Percentiles rank a stretch among this genome's conserved stretches.
These are phyloP conservation scores for Poa pratensis DNA, from an alignment of 176 grass and related monocot species.

Conservation along the genomic window DNA sequence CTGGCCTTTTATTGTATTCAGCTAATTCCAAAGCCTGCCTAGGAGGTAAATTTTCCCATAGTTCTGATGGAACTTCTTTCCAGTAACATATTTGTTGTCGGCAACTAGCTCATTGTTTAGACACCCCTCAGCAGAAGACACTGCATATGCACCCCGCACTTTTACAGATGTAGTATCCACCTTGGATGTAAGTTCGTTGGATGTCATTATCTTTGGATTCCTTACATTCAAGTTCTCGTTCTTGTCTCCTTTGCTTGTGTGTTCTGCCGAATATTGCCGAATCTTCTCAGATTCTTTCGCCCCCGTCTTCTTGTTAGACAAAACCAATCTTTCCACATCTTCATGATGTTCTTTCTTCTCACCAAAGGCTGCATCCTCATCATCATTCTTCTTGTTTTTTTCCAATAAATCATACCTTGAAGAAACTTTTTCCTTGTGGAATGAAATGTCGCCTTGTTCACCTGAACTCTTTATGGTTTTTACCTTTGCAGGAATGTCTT, in stretches of 20 bases:
- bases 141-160: not conserved
- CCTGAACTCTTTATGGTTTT: constrained; percentile 31
- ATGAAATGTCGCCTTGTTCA: constrained; percentile 24
- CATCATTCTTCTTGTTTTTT: constrained; percentile 30
- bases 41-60: constrained; percentile 36
- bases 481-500: constrained; percentile 43
- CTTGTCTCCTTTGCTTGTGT: not conserved
- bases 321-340: constrained; percentile 45
- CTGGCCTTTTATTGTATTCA: constrained; percentile 41
- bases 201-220: constrained; percentile 31
- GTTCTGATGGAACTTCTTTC: constrained; percentile 51
- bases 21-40: constrained; percentile 33
- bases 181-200: constrained; percentile 15
- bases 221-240: constrained; percentile 38
- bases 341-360: constrained; percentile 43
- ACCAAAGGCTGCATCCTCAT: constrained; percentile 16
- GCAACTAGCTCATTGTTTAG: constrained; percentile 33
- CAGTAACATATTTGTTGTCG: constrained; percentile 39
- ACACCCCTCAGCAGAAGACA: constrained; percentile 25
- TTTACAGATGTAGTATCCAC: constrained; percentile 28
- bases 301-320: constrained; percentile 42
- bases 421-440: constrained; percentile 47
- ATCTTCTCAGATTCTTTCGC: constrained; percentile 40
- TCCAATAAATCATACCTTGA: constrained; percentile 37
- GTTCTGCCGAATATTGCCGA: constrained; percentile 24